A percentile compares a stretch with the other conserved stretches of the same genome.
Evolutionary conservation across 495 filamentous ascomycete species (phyloP).

Genomic region (Aspergillus cristatus): DNA sequence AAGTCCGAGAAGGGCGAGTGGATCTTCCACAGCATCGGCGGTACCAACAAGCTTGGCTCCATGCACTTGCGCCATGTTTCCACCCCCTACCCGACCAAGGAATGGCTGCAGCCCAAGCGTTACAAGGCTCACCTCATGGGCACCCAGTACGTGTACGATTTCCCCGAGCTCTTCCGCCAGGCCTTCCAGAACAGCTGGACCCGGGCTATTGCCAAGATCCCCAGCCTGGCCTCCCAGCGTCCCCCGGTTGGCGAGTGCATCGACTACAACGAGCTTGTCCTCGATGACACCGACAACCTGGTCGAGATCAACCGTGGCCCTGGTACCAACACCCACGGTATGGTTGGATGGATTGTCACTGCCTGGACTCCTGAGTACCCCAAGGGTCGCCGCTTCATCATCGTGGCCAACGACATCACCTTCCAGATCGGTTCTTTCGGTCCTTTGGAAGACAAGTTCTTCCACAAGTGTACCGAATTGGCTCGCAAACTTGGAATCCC

Average conservation of each 20-base stretch:
- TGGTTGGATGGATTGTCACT: slow-evolving; percentile 96
- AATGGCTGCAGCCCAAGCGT: slow-evolving; percentile 95
- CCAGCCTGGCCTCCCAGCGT: slow-evolving; percentile 66
- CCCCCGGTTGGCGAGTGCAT: slow-evolving; percentile 85
- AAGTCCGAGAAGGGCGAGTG: slow-evolving; percentile 96
- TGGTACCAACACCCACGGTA: slow-evolving; percentile 89
- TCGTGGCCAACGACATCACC: slow-evolving; percentile 98
- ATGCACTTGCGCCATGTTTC: slow-evolving; percentile 90
- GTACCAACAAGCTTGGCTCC: slow-evolving; percentile 85
- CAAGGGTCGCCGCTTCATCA: slow-evolving; percentile 80
- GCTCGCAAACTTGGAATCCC: slow-evolving; percentile 90
- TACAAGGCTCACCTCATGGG: slow-evolving; percentile 99
- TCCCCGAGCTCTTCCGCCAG: slow-evolving; percentile 98
- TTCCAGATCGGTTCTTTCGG: slow-evolving; percentile 98
- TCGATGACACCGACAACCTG: slow-evolving; percentile 88
- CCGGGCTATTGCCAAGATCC: slow-evolving; percentile 58
- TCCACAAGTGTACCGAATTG: slow-evolving; percentile 96
- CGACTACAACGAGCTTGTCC: slow-evolving; percentile 85
- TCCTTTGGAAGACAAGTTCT: slow-evolving; percentile 93
- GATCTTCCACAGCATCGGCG: slow-evolving; percentile 96
- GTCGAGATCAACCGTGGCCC: slow-evolving; percentile 89
- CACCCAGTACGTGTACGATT: slow-evolving; percentile 98
- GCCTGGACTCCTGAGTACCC: slow-evolving; percentile 99
- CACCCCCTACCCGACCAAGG: slow-evolving; percentile 94
- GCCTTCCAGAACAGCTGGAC: slow-evolving; percentile 94